Evolutionary conservation across 164 flowering plant species (phyloP).

Genomic region (grape (Vitis vinifera)): DNA sequence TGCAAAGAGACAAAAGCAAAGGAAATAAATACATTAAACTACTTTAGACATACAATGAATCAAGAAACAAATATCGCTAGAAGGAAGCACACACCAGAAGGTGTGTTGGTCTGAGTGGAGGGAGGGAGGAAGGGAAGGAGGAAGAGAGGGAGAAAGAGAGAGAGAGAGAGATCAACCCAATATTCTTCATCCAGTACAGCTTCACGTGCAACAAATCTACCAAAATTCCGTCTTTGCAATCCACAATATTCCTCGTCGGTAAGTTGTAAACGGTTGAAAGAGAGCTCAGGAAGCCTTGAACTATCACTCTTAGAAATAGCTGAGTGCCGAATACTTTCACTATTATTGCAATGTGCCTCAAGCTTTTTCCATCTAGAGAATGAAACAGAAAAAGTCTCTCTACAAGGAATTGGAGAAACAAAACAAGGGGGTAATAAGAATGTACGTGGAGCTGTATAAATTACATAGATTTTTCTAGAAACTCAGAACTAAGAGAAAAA

Average conservation of each 20-base stretch:
- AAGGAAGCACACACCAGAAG: neutral
- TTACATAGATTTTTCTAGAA: too few relatives aligned
- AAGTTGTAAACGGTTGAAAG: conserved; percentile 51
- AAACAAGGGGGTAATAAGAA: too few relatives aligned
- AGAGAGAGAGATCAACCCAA: conserved; percentile 43
- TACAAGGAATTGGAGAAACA: conserved; percentile 14
- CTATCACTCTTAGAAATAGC: conserved; percentile 32
- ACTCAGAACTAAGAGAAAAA: too few relatives aligned
- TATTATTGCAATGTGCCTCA: conserved; percentile 43
- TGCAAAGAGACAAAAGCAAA: conserved; percentile 17
- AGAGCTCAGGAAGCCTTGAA: conserved; percentile 45
- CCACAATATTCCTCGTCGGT: conserved; percentile 44
- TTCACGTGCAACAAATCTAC: conserved; percentile 56
- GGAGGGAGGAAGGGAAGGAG: too few relatives aligned
- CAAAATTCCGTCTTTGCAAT: conserved; percentile 38
- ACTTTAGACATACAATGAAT: neutral
- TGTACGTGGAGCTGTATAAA: too few relatives aligned
- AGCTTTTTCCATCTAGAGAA: conserved; percentile 34
- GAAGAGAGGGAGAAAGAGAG: too few relatives aligned
- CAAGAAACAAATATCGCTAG: neutral
- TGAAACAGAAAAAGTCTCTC: conserved; percentile 40
- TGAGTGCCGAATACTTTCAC: conserved; percentile 33
- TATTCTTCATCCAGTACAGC: conserved; percentile 72
- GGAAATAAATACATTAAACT: conserved; percentile 13
- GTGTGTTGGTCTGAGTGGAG: too few relatives aligned